Evolutionary conservation across 805 yeast genomes (phyloP).

Genomic region (Maudiozyma barnettii): DNA sequence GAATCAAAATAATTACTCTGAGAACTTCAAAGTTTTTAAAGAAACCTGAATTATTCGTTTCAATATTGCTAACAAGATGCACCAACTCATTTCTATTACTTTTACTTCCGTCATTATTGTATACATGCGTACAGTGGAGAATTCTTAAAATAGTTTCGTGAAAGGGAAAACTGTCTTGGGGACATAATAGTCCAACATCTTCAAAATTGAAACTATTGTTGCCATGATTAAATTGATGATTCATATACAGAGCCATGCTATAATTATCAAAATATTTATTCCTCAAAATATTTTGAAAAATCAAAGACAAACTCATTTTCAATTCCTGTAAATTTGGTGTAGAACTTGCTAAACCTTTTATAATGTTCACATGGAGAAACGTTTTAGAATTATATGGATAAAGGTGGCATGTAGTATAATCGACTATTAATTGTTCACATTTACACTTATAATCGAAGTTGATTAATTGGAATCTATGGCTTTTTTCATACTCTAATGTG

Average conservation of each 20-base stretch:
- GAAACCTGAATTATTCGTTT: conserved; percentile 13
- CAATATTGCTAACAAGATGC: conserved; percentile 17
- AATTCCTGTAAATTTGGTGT: conserved; percentile 55
- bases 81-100: conserved; percentile 13
- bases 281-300: conserved; percentile 37
- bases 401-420: conserved; percentile 34
- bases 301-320: conserved; percentile 54
- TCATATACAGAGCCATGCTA: conserved; percentile 27
- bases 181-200: conserved; percentile 29
- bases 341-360: conserved; percentile 68
- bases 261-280: conserved; percentile 29
- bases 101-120: conserved; percentile 10
- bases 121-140: conserved; percentile 25
- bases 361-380: conserved; percentile 60
- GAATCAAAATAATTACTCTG: conserved; percentile 51
- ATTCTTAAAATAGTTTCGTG: conserved; percentile 25
- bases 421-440: conserved; percentile 81
- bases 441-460: conserved; percentile 91
- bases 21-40: conserved; percentile 34
- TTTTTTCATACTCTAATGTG: conserved; percentile 57
- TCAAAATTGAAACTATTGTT: conserved; percentile 15
- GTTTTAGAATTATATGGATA: conserved; percentile 55
- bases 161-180: conserved; percentile 28
- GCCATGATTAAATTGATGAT: conserved; percentile 9
- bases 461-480: conserved; percentile 84